Conservation (phyloP, 192 early-diverging fungal species). For the Kickxella alabastrina region DNA sequence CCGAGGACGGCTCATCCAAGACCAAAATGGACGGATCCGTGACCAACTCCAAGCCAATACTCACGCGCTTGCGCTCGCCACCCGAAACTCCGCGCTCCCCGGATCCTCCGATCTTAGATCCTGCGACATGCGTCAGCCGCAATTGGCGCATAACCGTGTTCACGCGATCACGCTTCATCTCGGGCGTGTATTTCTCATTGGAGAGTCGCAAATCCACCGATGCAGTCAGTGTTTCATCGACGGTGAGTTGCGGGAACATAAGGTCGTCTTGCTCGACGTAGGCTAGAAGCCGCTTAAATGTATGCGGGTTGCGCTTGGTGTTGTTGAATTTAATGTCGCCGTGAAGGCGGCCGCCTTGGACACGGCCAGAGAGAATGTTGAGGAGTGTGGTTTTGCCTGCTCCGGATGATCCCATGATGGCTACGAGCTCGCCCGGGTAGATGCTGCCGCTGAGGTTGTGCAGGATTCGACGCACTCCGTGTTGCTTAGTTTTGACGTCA, state of each 20-base stretch:
- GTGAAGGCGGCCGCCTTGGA: conserved; percentile 53
- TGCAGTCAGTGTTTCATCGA: conserved; percentile 68
- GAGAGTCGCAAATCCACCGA: conserved; percentile 68
- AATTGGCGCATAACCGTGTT: conserved; percentile 58
- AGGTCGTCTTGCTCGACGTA: conserved; percentile 53
- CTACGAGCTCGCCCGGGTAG: conserved; percentile 61
- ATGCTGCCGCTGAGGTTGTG: conserved; percentile 60
- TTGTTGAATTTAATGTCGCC: conserved; percentile 55
- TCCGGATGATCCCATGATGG: conserved; percentile 82
- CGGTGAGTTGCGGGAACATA: conserved; percentile 56
- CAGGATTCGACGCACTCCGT: conserved; percentile 37
- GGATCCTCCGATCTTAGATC: conserved; percentile 48
- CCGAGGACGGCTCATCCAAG: conserved; percentile 57
- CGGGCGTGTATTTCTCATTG: conserved; percentile 32
- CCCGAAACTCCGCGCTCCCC: conserved; percentile 45
- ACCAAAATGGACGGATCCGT: conserved; percentile 53
- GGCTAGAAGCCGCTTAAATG: conserved; percentile 43
- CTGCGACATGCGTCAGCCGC: conserved; percentile 55
- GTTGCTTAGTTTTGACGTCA: conserved; percentile 7
- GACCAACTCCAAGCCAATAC: conserved; percentile 42
- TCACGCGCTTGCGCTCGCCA: conserved; percentile 49
- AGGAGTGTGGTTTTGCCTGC: conserved; percentile 79
- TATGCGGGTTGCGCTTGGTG: conserved; percentile 15
- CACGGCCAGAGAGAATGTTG: conserved; percentile 64
- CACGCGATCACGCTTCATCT: conserved; percentile 55